Percentiles rank a stretch among this genome's conserved stretches.
phyloP scores from a whole-genome alignment of 345 rosid species.

The Xanthoceras sorbifolium region DNA sequence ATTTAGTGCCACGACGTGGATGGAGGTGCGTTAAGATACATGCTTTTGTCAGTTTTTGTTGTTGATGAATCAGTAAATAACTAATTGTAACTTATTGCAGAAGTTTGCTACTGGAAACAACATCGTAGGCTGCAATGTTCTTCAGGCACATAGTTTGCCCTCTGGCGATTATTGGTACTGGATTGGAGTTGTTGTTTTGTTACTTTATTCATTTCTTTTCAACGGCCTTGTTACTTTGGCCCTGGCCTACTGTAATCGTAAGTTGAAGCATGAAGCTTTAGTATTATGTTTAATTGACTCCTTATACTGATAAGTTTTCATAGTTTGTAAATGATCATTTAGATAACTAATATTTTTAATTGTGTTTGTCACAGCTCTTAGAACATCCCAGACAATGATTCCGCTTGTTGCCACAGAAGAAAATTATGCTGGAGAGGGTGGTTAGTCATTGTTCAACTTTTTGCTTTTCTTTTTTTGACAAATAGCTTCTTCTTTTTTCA shows the following conservation, averaged over 20 bases:
- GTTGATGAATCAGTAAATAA: background rate
- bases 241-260: conserved; percentile 75
- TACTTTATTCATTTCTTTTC: conserved; percentile 65
- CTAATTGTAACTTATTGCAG: conserved; percentile 42
- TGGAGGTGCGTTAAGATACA: conserved; percentile 41
- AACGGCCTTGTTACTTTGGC: conserved; percentile 69
- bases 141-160: conserved; percentile 56
- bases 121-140: conserved; percentile 66
- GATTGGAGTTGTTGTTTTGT: conserved; percentile 69
- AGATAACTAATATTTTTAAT: conserved; percentile 1
- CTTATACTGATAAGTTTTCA: background rate
- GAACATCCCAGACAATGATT: conserved; percentile 46
- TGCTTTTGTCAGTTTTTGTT: conserved; percentile 1
- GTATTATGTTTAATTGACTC: background rate
- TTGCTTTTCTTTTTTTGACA: background rate
- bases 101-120: conserved; percentile 49
- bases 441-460: conserved; percentile 28
- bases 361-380: conserved; percentile 53
- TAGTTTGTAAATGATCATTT: background rate
- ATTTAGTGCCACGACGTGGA: conserved; percentile 81
- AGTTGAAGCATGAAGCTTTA: conserved; percentile 27
- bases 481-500: background rate
- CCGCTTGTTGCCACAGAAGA: conserved; percentile 45
- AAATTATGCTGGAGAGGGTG: conserved; percentile 17
- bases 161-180: conserved; percentile 66